A percentile compares a stretch with the other conserved stretches of the same genome.
These are phyloP conservation scores for Stevia rebaudiana DNA, from an alignment of 140 eudicot genomes.

Conservation along the genomic window DNA sequence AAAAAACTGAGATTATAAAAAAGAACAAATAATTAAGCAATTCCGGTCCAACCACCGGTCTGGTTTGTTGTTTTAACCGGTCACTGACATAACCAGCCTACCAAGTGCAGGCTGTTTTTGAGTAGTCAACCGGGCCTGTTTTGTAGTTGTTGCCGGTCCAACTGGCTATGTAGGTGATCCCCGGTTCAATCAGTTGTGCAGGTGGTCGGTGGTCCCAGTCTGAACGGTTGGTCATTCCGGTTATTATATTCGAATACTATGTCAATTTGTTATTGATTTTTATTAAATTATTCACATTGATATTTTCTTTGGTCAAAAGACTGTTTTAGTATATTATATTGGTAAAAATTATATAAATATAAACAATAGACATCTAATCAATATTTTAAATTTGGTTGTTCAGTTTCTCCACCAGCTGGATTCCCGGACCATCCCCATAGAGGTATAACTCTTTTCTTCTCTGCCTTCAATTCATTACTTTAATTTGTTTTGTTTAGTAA, in stretches of 20 bases:
- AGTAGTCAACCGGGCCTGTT: neutral
- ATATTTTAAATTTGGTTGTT: slow-evolving; percentile 9
- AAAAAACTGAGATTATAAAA: too few relatives aligned
- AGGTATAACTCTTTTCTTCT: slow-evolving; percentile 34
- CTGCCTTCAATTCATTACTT: neutral
- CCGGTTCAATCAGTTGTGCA: too few relatives aligned
- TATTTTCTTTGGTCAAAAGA: neutral
- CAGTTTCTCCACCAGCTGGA: slow-evolving; percentile 92
- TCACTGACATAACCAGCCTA: too few relatives aligned
- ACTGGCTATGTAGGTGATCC: too few relatives aligned
- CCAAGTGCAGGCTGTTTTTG: too few relatives aligned
- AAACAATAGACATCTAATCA: neutral
- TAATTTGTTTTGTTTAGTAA: neutral
- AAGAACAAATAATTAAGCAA: too few relatives aligned
- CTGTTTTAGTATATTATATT: neutral
- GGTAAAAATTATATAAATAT: neutral
- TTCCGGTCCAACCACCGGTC: too few relatives aligned
- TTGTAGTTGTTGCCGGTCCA: neutral
- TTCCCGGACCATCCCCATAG: slow-evolving; percentile 95
- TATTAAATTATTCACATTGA: neutral
- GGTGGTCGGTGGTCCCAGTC: too few relatives aligned
- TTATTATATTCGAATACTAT: too few relatives aligned
- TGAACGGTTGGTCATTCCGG: too few relatives aligned
- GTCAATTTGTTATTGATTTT: neutral
- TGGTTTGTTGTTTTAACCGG: too few relatives aligned